A percentile compares a stretch with the other conserved stretches of the same genome.
phyloP scores from a whole-genome alignment of 2,329 filamentous ascomycete genomes.

The Thielaviopsis euricoi region DNA sequence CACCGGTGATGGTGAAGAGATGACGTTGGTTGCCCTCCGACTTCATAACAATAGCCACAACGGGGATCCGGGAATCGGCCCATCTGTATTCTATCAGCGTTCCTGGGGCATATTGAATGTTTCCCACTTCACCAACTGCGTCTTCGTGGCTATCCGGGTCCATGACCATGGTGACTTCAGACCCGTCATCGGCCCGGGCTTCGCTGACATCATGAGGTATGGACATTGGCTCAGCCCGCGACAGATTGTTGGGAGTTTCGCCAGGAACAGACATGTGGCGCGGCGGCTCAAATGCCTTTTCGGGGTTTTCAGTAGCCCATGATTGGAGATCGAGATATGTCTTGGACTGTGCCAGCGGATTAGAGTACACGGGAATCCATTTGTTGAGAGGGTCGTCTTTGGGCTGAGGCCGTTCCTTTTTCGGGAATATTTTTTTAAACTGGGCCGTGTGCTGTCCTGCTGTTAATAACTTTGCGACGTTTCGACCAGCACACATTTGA shows the following conservation, averaged over 20 bases:
- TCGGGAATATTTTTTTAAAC: not conserved
- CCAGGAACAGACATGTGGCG: conserved; percentile 1
- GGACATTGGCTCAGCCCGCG: conserved; percentile 3
- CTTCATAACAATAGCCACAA: conserved; percentile 37
- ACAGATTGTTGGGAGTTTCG: conserved; percentile 3
- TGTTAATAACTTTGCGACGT: not conserved
- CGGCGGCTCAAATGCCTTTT: not conserved
- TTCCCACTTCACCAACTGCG: not conserved
- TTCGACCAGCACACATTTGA: not conserved
- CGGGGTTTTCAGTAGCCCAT: conserved; percentile 7
- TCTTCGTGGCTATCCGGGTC: not conserved
- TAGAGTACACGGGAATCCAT: not conserved
- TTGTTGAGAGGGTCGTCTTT: not conserved
- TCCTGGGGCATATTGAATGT: conserved; percentile 1
- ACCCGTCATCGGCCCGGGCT: not conserved
- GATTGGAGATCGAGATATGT: not conserved
- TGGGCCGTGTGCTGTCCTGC: not conserved
- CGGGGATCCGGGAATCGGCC: conserved; percentile 25
- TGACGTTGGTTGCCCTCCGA: conserved; percentile 33
- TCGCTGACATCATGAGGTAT: conserved; percentile 5
- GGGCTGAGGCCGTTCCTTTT: not conserved
- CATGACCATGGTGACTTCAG: not conserved
- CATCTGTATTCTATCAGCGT: conserved; percentile 16
- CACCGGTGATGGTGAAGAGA: conserved; percentile 36
- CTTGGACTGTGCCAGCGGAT: not conserved